These are phyloP conservation scores for Chlorella sorokiniana DNA, from an alignment of 139 green algal species.

Conservation along the genomic window DNA sequence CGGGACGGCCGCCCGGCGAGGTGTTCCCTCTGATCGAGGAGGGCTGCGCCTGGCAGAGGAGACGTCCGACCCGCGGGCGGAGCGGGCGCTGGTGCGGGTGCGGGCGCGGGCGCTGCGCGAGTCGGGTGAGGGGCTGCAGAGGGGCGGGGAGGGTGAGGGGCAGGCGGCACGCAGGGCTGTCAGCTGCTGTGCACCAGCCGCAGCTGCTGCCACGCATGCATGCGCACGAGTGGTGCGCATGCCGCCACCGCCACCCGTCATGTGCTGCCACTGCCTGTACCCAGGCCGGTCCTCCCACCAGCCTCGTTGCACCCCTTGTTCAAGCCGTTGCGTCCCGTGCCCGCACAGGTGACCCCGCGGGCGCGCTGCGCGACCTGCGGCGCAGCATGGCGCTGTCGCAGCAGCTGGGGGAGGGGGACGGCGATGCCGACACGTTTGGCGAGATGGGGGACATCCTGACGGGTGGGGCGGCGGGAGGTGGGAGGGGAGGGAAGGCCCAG, in stretches of 20 bases:
- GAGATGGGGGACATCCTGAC: slow-evolving; percentile 49
- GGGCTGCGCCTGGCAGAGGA: slow-evolving; percentile 34
- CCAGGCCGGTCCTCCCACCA: too few species aligned
- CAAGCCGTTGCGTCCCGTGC: background rate
- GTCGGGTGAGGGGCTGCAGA: slow-evolving; percentile 4
- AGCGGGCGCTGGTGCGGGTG: slow-evolving; percentile 42
- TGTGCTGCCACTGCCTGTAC: too few species aligned
- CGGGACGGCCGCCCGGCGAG: background rate
- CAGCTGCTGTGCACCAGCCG: too few species aligned
- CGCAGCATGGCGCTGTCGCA: slow-evolving; percentile 38
- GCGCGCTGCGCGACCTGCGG: slow-evolving; percentile 34
- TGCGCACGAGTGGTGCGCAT: too few species aligned
- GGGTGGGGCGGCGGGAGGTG: background rate
- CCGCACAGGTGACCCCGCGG: slow-evolving; percentile 24
- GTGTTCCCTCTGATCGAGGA: slow-evolving; percentile 21
- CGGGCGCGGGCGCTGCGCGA: background rate
- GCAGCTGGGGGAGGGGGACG: slow-evolving; percentile 33
- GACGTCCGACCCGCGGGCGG: slow-evolving; percentile 37
- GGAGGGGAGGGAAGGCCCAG: background rate
- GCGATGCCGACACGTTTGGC: slow-evolving; percentile 47
- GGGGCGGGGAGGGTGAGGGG: too few species aligned
- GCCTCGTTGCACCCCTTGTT: too few species aligned
- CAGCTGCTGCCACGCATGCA: too few species aligned
- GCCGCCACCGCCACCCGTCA: too few species aligned
- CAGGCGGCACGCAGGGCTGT: too few species aligned